Conservation (phyloP, 495 filamentous ascomycete species). For the Hypoxylon rickii region DNA sequence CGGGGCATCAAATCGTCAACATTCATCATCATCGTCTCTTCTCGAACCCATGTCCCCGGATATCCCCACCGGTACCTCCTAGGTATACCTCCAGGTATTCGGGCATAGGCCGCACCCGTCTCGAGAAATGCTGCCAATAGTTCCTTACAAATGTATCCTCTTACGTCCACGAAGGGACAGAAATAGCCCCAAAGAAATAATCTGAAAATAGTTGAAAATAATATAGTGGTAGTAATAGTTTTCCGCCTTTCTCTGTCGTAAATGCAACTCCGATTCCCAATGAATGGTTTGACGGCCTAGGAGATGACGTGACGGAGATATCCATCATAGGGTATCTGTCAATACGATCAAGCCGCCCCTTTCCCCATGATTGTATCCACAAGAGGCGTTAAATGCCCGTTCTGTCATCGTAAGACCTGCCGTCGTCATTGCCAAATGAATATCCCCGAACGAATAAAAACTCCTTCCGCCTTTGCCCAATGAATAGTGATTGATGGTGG, state of each 20-base stretch:
- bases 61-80: not conserved
- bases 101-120: not conserved
- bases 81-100: not conserved
- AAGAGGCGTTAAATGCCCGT: too few relatives aligned
- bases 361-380: not conserved
- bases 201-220: not conserved
- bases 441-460: slow-evolving; percentile 8
- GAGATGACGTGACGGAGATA: slow-evolving; percentile 9
- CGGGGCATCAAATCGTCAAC: slow-evolving; percentile 13
- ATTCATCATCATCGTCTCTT: slow-evolving; percentile 15
- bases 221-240: slow-evolving; percentile 11
- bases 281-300: slow-evolving; percentile 18
- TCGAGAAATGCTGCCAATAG: not conserved
- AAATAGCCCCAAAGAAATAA: slow-evolving; percentile 16
- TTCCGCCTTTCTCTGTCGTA: slow-evolving; percentile 30
- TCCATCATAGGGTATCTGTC: not conserved
- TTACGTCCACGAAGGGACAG: slow-evolving; percentile 1
- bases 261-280: slow-evolving; percentile 35
- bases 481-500: slow-evolving; percentile 24
- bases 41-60: not conserved
- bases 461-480: slow-evolving; percentile 29
- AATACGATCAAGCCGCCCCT: not conserved
- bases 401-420: too few relatives aligned
- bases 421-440: too few relatives aligned
- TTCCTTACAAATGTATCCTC: not conserved